Evolutionary conservation across 192 early-diverging fungal genomes (phyloP), one percentile per base, ranked within the genome.

Genomic region (Coemansia sp.): DNA sequence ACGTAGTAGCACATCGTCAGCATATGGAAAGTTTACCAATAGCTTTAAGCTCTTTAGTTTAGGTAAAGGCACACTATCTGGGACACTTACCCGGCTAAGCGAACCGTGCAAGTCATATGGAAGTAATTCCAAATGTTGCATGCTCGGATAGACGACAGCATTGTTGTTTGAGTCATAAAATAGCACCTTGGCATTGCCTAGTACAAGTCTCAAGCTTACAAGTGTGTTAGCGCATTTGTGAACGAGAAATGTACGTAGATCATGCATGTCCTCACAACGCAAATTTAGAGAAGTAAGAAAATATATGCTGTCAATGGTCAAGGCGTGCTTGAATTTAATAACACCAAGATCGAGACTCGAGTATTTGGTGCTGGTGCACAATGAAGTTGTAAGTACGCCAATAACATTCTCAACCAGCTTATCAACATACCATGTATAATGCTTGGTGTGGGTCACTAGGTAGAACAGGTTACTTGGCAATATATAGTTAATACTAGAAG

Each of bases 1-100:
- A 13, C 64, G 64, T 9, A 66, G 54, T 19, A 66, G 36, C n/a
- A 54, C 51, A 54, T 66, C 64, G 10, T 65, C 48, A 4, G 42
- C 16, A 24, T 37, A 65, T 46, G 63, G 63, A 35, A 51, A 65
- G 33, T 21, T n/a, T 21, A 14, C 33, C 3, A 46, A 16, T 16
- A 48, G 6, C 31, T 51, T 35, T 14, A 65, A n/a, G 16, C 44
- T 17, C 5, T 40, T 35, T n/a, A 66, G 34, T 11, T 10, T 35
- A 7, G 36, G 51, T 54, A 66, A 66, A 17, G 51, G 64, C 0
- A 53, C 37, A 40, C 13, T 24, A 14, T 19, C 19, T 19, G 61
- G 36, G n/a, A 14, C 44, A 64, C 16, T 6, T 9, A 27, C n/a
- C 6, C 24, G 13, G 13, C 16, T 42, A 2, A 42, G 41, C 14